A percentile compares a stretch with the other conserved stretches of the same genome.
Conservation (phyloP, 129 eudicot species). For the Glebionis coronaria region DNA sequence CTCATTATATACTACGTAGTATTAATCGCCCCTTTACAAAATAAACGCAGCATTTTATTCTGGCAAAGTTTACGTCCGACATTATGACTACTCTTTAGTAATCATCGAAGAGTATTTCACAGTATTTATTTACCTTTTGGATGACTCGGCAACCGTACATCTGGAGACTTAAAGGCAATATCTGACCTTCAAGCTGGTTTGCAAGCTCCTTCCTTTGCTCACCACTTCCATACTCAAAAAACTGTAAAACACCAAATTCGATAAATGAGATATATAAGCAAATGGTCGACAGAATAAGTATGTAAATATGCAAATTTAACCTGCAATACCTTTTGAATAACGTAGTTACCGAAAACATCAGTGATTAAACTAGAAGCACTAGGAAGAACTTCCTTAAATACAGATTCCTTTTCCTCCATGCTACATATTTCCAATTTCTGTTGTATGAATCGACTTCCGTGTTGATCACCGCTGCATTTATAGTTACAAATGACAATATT, state of each 20-base stretch:
- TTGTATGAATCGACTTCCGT: conserved; percentile 91
- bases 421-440: conserved; percentile 74
- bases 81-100: not conserved
- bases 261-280: not conserved
- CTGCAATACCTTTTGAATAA: conserved; percentile 71
- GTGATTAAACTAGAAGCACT: conserved; percentile 66
- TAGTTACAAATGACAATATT: conserved; percentile 11
- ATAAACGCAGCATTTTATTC: not conserved
- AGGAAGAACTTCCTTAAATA: conserved; percentile 75
- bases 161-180: conserved; percentile 73
- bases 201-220: conserved; percentile 73
- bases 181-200: conserved; percentile 53
- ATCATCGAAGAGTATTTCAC: not conserved
- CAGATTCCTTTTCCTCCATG: conserved; percentile 58
- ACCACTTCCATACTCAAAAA: conserved; percentile 76
- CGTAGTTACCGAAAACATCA: conserved; percentile 93
- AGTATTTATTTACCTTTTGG: conserved; percentile 57
- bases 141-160: conserved; percentile 97
- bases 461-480: conserved; percentile 71
- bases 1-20: not conserved
- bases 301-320: not conserved
- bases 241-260: conserved; percentile 38
- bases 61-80: not conserved
- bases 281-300: not conserved
- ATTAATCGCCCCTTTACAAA: not conserved